These are phyloP conservation scores for Mollisia scopiformis DNA, from an alignment of 2,329 filamentous ascomycete genomes.

Conservation along the genomic window DNA sequence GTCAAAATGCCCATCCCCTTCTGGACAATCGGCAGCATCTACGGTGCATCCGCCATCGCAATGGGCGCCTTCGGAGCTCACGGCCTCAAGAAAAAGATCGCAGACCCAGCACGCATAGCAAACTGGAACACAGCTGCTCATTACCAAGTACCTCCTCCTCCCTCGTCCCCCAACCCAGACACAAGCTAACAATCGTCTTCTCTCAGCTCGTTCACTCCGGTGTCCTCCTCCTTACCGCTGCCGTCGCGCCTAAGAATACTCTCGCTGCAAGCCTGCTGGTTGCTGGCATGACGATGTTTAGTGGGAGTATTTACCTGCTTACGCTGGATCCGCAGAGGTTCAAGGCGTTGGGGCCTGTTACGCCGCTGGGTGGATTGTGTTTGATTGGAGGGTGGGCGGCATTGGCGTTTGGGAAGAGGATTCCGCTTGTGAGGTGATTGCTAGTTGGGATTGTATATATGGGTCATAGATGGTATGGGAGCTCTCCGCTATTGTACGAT, in stretches of 20 bases:
- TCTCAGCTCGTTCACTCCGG: slow-evolving; percentile 63
- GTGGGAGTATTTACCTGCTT: slow-evolving; percentile 66
- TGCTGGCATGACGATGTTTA: slow-evolving; percentile 69
- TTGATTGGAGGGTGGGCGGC: slow-evolving; percentile 61
- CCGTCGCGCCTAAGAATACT: slow-evolving; percentile 55
- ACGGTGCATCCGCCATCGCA: slow-evolving; percentile 62
- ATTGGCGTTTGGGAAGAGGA: slow-evolving; percentile 34
- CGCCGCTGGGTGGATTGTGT: slow-evolving; percentile 64
- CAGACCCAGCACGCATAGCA: slow-evolving; percentile 59
- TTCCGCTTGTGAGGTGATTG: slow-evolving; percentile 38
- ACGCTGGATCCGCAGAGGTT: slow-evolving; percentile 64
- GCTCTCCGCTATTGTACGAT: too few relatives aligned
- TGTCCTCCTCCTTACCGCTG: slow-evolving; percentile 58
- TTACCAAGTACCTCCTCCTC: slow-evolving; percentile 56
- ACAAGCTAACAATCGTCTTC: background rate
- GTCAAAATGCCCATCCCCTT: slow-evolving; percentile 41
- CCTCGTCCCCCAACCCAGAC: background rate
- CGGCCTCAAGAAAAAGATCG: slow-evolving; percentile 62
- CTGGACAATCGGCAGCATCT: slow-evolving; percentile 65
- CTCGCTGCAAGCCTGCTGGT: slow-evolving; percentile 61
- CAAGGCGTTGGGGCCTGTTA: slow-evolving; percentile 63
- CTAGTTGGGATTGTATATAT: background rate
- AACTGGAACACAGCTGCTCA: slow-evolving; percentile 69
- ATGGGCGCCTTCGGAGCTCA: slow-evolving; percentile 71
- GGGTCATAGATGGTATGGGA: background rate